Evolutionary conservation across 352 stramenopile genomes (phyloP), one percentile per base, ranked within the genome.

Genomic region (Phytophthora cryptogea): DNA sequence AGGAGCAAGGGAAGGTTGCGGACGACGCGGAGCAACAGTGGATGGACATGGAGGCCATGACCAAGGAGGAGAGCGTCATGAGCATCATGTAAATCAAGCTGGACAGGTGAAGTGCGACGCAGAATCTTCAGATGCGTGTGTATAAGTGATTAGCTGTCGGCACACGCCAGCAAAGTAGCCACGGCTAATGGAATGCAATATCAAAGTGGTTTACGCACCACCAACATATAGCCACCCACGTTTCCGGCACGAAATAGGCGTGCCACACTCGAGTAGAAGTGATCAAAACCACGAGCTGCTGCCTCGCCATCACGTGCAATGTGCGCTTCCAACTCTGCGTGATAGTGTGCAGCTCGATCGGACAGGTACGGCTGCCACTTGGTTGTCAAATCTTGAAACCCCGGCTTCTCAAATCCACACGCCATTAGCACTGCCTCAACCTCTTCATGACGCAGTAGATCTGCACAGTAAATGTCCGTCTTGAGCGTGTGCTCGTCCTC

Each of bases 191-290:
- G 13, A 54, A 67, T 68, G 35, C 17, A 50, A 54, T 57, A 47
- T 63, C 51, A 68, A 51, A 59, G 45, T 40, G 65, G 44, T 63
- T 82, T 77, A 31, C 76, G 59, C 28, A 66, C 74, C 2, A 70
- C 52, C 39, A 89, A 62, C 42, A 57, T 78, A 44, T 90, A 88
- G 53, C 86, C 86, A 46, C 86, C 82, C 14, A 92, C 67, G 51
- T 86, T 89, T 28, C 68, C 69, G 36, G 61, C 68, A 23, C 54
- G 44, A 42, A 92, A 96, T 16, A 94, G 36, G 0, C 61, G 42
- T 30, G 72, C 78, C 40, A 94, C 74, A 58, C 69, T 63, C 23
- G 55, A 50, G 65, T 94, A 94, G 61, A 94, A 96, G 44, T 93
- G 68, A 47, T 83, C 60, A n/a, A 96, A 67, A 13, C 67, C 73